Percentiles rank a stretch among this genome's conserved stretches.
Evolutionary conservation across 2,329 filamentous ascomycete genomes (phyloP).

Genomic region (Alternaria panax): DNA sequence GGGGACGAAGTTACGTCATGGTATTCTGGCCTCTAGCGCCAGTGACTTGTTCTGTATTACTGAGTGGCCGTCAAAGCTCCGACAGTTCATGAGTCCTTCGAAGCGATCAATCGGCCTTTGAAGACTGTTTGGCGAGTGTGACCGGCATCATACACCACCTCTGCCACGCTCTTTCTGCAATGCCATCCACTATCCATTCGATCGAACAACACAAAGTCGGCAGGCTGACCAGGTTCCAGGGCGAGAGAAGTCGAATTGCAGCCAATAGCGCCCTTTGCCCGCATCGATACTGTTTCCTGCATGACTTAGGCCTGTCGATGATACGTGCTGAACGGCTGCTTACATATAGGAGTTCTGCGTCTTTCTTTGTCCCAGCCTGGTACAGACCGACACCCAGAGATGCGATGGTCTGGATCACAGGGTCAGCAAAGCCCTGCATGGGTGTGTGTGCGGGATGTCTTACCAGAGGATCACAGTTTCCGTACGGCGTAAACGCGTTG

Average conservation of each 20-base stretch:
- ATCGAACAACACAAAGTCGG: conserved; percentile 55
- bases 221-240: conserved; percentile 47
- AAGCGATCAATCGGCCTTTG: conserved; percentile 31
- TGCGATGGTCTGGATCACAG: conserved; percentile 2
- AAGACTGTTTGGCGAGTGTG: conserved; percentile 40
- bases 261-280: conserved; percentile 55
- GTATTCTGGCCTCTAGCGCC: not conserved
- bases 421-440: not conserved
- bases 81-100: not conserved
- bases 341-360: conserved; percentile 66
- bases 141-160: conserved; percentile 57
- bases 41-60: not conserved
- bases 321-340: conserved; percentile 34
- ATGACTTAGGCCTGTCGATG: conserved; percentile 26
- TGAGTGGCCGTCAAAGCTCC: not conserved
- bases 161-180: conserved; percentile 51
- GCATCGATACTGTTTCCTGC: conserved; percentile 58
- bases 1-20: not conserved
- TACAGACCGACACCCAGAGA: conserved; percentile 69
- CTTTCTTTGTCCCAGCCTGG: conserved; percentile 67
- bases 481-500: conserved; percentile 77
- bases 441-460: conserved; percentile 27
- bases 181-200: conserved; percentile 50
- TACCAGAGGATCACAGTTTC: conserved; percentile 68
- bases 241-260: conserved; percentile 37